Base-by-base conservation (phyloP, 495 filamentous ascomycete species). In the Lasiosphaeria miniovina region DNA sequence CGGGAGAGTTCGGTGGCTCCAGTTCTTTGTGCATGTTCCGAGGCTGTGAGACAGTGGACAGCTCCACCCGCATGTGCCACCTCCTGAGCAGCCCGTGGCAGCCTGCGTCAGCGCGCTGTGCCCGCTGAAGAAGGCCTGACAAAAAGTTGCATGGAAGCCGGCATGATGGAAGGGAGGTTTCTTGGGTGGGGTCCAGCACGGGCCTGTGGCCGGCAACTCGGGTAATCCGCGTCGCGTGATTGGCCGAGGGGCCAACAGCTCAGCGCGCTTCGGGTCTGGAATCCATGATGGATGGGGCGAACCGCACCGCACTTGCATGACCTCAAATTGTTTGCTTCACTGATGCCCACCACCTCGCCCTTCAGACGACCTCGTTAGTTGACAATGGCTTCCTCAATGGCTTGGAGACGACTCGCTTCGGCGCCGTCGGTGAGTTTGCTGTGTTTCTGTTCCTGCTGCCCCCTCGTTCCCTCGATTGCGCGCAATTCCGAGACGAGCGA, bases 311-410 rank as follows among this genome's bases (percentile, higher is more conserved):
- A 52, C 35, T 46, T 36, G 55, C 62, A 66, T 61, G 63, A 61
- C 68, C 65, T 66, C 66, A 65, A 60, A 62, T 70, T 66, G 66
- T 61, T 52, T 56, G 31, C 34, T 54, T 49, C 17, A 24, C 54
- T 65, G 64, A 69, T 67, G 61, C 61, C 55, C 65, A 63, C 65
- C 57, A 61, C 51, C 55, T 45, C 64, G 31, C 6, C 55, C 17
- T 36, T 48, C n/a, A 14, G 17, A 46, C 54, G n/a, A 54, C 49
- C 62, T 69, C 59, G 41, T 60, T 68, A 63, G 64, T 63, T 62
- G 60, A 74, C 72, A 69, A 80, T 81, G 78, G 77, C 77, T 60
- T 77, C 78, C 55, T 77, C 78, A 74, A 79, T 80, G 77, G 77
- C 77, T 68, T 63, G 76, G 74, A 80, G 76, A 67, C 75, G 75